Base-by-base conservation (phyloP, 148 eudicot species). In the Hydrangea macrophylla region DNA sequence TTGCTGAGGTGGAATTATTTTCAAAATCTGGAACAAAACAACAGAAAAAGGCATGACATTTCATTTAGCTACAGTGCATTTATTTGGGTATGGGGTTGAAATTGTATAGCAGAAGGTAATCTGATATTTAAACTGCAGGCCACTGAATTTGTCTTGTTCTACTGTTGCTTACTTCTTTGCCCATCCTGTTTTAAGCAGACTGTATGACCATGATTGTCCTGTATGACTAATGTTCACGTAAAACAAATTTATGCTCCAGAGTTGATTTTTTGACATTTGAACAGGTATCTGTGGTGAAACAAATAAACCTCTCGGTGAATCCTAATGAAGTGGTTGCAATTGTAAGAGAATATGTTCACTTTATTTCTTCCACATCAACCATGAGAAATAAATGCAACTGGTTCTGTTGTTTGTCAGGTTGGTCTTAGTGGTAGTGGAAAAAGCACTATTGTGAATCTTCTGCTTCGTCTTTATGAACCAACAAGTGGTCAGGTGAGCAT, bases 401-500 rank as follows among this genome's bases (percentile, higher is more conserved):
- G 17, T 68, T 53, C 67, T 67, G 6, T 72, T 31, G 58, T 56
- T 76, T 39, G 39, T 78, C 80, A 95, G 99, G 99, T 91, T 79
- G 99, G 99, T 67, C 94, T 91, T 31, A 95, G 99, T 78, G 99
- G 97, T 56, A 95, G 97, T 69, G 99, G 99, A 50, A 95, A 95
- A 72, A 95, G 99, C 85, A 89, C 97, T 53, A 70, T 95, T 31
- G 97, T 95, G 70, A 91, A 80, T 78, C 99, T 95, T 80, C 82
- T 95, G 67, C 89, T 95, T 59, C 96, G 92, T 69, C 92, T 95
- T 39, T 95, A 89, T 83, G 93, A 89, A 75, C 99, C 99, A 71
- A 89, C 88, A 69, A 76, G 78, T 78, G 99, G 99, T 70, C 87
- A 91, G 93, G 99, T 89, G 74, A 55, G 64, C 48, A 67, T 67